Evolutionary conservation across 2,329 filamentous ascomycete species (phyloP).

Genomic region (Trichoderma koningiopsis): DNA sequence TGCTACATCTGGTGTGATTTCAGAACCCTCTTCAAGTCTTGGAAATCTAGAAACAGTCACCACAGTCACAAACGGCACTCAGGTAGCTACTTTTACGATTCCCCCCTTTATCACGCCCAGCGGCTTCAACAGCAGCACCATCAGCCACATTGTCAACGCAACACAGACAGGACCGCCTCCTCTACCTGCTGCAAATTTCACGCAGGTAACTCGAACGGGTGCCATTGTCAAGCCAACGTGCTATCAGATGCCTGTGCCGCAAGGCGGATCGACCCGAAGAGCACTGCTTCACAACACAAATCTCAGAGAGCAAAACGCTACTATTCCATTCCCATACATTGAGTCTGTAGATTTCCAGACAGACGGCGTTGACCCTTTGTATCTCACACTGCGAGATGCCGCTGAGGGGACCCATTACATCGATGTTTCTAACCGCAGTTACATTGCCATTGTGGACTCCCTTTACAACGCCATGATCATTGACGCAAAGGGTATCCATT

Average conservation of each 20-base stretch:
- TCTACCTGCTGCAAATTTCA: conserved; percentile 39
- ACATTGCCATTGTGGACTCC: conserved; percentile 38
- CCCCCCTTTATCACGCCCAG: conserved; percentile 24
- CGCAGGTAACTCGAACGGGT: conserved; percentile 37
- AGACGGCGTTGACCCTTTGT: conserved; percentile 38
- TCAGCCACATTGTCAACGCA: conserved; percentile 10
- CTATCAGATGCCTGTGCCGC: conserved; percentile 34
- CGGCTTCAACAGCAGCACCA: conserved; percentile 21
- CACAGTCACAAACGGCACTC: not conserved
- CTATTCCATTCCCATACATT: conserved; percentile 42
- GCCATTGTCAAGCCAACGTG: conserved; percentile 36
- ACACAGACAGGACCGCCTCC: conserved; percentile 23
- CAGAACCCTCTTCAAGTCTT: not conserved
- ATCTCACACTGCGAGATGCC: conserved; percentile 38
- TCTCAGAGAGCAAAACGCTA: conserved; percentile 35
- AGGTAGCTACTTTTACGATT: conserved; percentile 6
- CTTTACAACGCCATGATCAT: conserved; percentile 39
- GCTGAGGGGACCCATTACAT: conserved; percentile 35
- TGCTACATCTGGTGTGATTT: not conserved
- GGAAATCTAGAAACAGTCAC: not conserved
- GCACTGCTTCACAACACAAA: conserved; percentile 39
- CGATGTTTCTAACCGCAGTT: conserved; percentile 40
- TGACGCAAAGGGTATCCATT: conserved; percentile 39
- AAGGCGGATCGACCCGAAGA: conserved; percentile 32
- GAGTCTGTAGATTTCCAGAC: conserved; percentile 42